Conservation (phyloP, 176 grass and related monocot species). For the Zoysia pacifica region DNA sequence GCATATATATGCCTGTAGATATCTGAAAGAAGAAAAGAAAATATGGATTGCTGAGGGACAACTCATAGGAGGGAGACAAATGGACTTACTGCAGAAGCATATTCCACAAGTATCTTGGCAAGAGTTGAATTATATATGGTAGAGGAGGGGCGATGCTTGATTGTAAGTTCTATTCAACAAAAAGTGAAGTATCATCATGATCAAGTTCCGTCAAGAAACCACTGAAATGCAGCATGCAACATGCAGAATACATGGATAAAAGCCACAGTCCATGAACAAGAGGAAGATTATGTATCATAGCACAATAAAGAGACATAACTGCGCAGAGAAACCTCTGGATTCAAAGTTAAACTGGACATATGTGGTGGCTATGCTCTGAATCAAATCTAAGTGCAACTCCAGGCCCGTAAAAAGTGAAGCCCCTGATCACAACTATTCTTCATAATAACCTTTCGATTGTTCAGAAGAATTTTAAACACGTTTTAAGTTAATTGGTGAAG, state of each 20-base stretch:
- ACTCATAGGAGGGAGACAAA: neutral
- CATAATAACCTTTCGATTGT: neutral
- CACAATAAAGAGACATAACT: neutral
- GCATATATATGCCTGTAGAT: neutral
- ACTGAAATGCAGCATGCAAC: constrained; percentile 4
- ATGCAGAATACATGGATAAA: neutral
- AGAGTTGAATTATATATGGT: constrained; percentile 80
- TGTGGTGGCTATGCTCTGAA: neutral
- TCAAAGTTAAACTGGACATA: neutral
- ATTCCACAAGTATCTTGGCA: constrained; percentile 82
- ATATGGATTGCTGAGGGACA: constrained; percentile 3
- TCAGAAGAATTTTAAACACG: neutral
- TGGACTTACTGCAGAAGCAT: constrained; percentile 80
- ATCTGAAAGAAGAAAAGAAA: neutral
- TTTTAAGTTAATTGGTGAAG: too few relatives aligned
- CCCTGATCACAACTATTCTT: neutral
- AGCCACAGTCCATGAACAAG: neutral
- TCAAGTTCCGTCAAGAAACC: neutral
- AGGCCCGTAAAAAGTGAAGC: neutral
- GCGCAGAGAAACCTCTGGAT: neutral
- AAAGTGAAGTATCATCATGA: neutral
- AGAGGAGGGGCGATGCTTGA: constrained; percentile 37
- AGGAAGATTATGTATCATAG: neutral
- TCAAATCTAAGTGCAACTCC: neutral
- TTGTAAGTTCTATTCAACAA: constrained; percentile 47